Conservation (phyloP, 768 basidiomycete genomes). For the Termitomyces titanicus region DNA sequence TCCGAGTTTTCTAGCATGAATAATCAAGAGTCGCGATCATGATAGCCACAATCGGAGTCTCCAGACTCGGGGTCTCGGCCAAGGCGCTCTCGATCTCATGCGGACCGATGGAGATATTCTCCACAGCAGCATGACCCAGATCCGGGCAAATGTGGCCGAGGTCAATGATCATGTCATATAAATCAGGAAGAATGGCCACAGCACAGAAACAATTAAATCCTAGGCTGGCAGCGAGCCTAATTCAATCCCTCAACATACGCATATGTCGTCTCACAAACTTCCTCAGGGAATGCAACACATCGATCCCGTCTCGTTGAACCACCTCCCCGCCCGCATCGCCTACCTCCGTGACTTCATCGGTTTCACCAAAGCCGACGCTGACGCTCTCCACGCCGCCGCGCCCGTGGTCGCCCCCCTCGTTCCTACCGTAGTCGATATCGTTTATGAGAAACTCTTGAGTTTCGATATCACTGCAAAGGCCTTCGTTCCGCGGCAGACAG, state of each 20-base stretch:
- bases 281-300: conserved; percentile 23
- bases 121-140: no score
- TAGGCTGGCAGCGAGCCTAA: no score
- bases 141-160: no score
- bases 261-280: background rate
- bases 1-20: no score
- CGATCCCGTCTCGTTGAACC: conserved; percentile 21
- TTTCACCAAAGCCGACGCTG: conserved; percentile 39
- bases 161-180: no score
- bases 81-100: no score
- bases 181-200: no score
- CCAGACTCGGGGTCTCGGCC: no score
- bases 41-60: no score
- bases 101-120: no score
- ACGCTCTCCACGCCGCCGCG: conserved; percentile 35
- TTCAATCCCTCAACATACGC: background rate
- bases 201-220: no score
- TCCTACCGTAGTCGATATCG: conserved; percentile 38
- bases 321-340: conserved; percentile 34
- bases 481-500: conserved; percentile 34
- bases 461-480: conserved; percentile 41
- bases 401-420: conserved; percentile 40
- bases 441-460: conserved; percentile 42
- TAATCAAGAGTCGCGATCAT: no score
- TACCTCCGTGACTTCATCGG: conserved; percentile 44